Conservation (phyloP, 805 yeast species). For the Blastobotrys terrestris region DNA sequence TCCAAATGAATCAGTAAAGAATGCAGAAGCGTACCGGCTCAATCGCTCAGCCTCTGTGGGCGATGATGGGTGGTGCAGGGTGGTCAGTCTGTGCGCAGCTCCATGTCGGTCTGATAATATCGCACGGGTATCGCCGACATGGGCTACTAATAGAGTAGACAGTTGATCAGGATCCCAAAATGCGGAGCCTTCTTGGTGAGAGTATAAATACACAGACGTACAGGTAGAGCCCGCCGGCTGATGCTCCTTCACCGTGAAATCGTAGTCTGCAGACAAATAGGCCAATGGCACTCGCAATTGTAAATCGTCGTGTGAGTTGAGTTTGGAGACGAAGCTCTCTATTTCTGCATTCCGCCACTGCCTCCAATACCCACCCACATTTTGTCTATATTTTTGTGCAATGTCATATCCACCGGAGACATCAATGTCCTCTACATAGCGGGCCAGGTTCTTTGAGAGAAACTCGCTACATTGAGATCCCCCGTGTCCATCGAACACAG, state of each 20-base stretch:
- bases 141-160: slow-evolving; percentile 70
- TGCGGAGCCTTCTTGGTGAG: slow-evolving; percentile 31
- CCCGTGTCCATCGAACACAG: slow-evolving; percentile 93
- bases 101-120: slow-evolving; percentile 80
- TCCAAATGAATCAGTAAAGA: slow-evolving; percentile 85
- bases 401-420: slow-evolving; percentile 36
- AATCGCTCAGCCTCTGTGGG: slow-evolving; percentile 71
- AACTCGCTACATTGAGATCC: slow-evolving; percentile 68
- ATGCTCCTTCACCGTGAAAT: slow-evolving; percentile 37
- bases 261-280: slow-evolving; percentile 59
- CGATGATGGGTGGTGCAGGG: slow-evolving; percentile 81
- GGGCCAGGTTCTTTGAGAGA: slow-evolving; percentile 48
- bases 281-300: slow-evolving; percentile 55
- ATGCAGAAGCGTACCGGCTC: slow-evolving; percentile 53
- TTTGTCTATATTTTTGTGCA: slow-evolving; percentile 47
- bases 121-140: slow-evolving; percentile 89
- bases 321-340: slow-evolving; percentile 29
- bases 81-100: slow-evolving; percentile 68
- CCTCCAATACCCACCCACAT: slow-evolving; percentile 82
- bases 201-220: slow-evolving; percentile 56
- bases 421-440: slow-evolving; percentile 43
- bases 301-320: slow-evolving; percentile 46
- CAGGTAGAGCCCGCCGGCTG: slow-evolving; percentile 62
- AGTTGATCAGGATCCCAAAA: slow-evolving; percentile 64
- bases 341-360: slow-evolving; percentile 53